A percentile compares a stretch with the other conserved stretches of the same genome.
Evolutionary conservation across 73 alveolate species (phyloP).

Genomic region (Urostyla sp.): DNA sequence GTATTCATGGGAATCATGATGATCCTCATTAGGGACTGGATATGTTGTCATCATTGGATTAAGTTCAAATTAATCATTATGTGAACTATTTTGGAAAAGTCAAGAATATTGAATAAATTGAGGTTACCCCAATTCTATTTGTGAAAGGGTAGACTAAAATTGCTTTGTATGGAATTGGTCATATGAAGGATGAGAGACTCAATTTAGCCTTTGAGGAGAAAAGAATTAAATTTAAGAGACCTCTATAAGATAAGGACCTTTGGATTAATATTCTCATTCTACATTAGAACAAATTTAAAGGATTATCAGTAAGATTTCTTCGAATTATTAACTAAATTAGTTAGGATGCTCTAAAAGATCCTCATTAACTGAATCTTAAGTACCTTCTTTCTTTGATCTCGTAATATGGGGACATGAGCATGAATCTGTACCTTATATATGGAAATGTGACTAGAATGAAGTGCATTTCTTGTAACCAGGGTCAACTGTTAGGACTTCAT

Average conservation of each 20-base stretch:
- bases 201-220: constrained; percentile 82
- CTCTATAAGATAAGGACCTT: constrained; percentile 76
- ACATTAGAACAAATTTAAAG: constrained; percentile 95
- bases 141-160: constrained; percentile 88
- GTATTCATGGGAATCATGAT: constrained; percentile 98
- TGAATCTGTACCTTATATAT: constrained; percentile 82
- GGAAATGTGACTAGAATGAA: constrained; percentile 82
- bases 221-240: constrained; percentile 86
- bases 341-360: constrained; percentile 82
- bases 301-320: too few species aligned
- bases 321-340: too few species aligned
- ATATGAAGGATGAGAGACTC: constrained; percentile 95
- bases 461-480: constrained; percentile 95
- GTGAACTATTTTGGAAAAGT: constrained; percentile 94
- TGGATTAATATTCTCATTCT: constrained; percentile 92
- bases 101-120: constrained; percentile 80
- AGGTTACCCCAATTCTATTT: constrained; percentile 89
- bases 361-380: constrained; percentile 77
- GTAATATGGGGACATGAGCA: constrained; percentile 99
- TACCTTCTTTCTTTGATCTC: constrained; percentile 88
- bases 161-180: constrained; percentile 97
- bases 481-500: constrained; percentile 91
- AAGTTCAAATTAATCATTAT: constrained; percentile 81
- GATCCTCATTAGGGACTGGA: constrained; percentile 94
- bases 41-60: constrained; percentile 86